Evolutionary conservation across 192 early-diverging fungal species (phyloP).

Genomic region (Thamnidium elegans): DNA sequence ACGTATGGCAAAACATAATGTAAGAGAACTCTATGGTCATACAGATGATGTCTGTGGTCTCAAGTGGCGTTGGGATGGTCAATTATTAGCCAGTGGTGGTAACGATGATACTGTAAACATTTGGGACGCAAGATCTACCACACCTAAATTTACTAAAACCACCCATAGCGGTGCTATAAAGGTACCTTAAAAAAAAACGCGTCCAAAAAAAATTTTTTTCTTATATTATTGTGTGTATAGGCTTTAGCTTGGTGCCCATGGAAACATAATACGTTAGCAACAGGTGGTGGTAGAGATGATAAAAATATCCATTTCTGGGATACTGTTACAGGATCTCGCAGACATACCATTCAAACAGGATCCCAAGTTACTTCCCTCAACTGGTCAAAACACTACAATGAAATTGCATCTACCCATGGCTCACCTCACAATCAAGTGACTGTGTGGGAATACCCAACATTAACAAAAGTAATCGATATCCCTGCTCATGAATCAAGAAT

Average conservation of each 20-base stretch:
- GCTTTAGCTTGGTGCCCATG: conserved; percentile 96
- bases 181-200: conserved; percentile 43
- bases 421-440: conserved; percentile 84
- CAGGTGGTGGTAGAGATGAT: conserved; percentile 90
- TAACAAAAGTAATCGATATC: conserved; percentile 72
- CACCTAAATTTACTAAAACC: conserved; percentile 66
- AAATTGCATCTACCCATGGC: conserved; percentile 91
- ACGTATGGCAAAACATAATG: conserved; percentile 80
- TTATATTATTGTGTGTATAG: conserved; percentile 36
- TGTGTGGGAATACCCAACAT: conserved; percentile 78
- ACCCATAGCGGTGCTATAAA: conserved; percentile 91
- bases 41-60: conserved; percentile 83
- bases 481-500: conserved; percentile 87
- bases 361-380: conserved; percentile 92
- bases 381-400: conserved; percentile 82
- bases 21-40: conserved; percentile 69
- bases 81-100: conserved; percentile 85
- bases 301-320: conserved; percentile 93
- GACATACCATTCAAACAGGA: conserved; percentile 71
- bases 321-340: conserved; percentile 57
- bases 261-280: conserved; percentile 79
- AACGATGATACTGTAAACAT: conserved; percentile 92
- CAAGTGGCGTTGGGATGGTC: conserved; percentile 79
- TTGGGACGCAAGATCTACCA: conserved; percentile 72
- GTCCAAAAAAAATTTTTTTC: not conserved